A percentile compares a stretch with the other conserved stretches of the same genome.
Conservation (phyloP, 306 rosid genomes). For the Hippophae rhamnoides region DNA sequence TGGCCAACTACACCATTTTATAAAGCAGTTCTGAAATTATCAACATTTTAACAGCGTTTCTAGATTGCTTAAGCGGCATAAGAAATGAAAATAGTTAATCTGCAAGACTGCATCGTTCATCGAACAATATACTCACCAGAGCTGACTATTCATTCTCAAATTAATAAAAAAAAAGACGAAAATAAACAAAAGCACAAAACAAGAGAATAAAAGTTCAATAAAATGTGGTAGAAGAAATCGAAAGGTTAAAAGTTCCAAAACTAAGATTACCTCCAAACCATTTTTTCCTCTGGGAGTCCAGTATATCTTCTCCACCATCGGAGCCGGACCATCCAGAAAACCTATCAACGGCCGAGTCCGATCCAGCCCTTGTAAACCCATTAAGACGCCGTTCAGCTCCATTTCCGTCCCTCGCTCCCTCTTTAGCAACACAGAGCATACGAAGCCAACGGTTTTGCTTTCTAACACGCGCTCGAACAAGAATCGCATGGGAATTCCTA, state of each 20-base stretch:
- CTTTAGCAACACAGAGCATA: constrained; percentile 28
- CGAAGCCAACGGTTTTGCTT: constrained; percentile 36
- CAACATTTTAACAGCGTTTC: background rate
- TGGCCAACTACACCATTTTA: background rate
- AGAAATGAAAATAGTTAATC: background rate
- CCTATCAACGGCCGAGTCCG: constrained; percentile 34
- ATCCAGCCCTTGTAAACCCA: constrained; percentile 27
- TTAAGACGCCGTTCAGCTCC: constrained; percentile 16
- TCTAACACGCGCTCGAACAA: constrained; percentile 27
- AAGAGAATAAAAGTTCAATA: background rate
- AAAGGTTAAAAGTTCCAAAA: background rate
- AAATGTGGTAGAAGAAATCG: background rate
- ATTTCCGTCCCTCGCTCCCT: constrained; percentile 14
- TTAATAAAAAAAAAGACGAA: background rate
- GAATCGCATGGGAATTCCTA: constrained; percentile 19
- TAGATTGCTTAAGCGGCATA: background rate
- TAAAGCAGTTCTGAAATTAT: background rate
- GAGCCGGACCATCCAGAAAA: constrained; percentile 82
- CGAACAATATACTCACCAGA: background rate
- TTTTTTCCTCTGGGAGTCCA: constrained; percentile 33
- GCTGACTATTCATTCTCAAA: background rate
- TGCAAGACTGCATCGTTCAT: background rate
- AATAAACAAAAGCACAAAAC: background rate
- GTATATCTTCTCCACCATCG: constrained; percentile 22
- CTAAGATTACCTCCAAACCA: constrained; percentile 48